phyloP scores from a whole-genome alignment of 805 yeast species.

The Wickerhamiella allomyrinae region DNA sequence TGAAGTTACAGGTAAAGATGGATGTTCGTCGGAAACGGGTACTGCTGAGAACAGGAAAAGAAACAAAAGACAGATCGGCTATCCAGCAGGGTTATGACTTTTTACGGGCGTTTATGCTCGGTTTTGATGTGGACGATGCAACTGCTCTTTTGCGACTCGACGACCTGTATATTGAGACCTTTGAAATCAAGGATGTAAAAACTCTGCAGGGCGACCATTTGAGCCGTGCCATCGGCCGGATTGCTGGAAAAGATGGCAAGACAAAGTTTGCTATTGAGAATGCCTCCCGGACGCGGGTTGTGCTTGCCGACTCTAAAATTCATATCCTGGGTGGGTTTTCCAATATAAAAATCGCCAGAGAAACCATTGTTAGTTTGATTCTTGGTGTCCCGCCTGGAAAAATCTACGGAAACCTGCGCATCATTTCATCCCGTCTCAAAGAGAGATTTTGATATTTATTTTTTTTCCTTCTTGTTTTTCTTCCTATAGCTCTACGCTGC shows the following conservation, averaged over 20 bases:
- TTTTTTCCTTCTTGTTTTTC: no score
- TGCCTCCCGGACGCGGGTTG: slow-evolving; percentile 96
- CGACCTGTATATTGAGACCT: slow-evolving; percentile 91
- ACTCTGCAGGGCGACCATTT: slow-evolving; percentile 91
- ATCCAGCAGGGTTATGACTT: slow-evolving; percentile 97
- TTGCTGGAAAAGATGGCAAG: slow-evolving; percentile 98
- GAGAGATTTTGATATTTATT: slow-evolving; percentile 57
- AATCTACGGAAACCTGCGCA: slow-evolving; percentile 92
- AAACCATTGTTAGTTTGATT: slow-evolving; percentile 85
- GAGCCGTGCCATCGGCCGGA: slow-evolving; percentile 97
- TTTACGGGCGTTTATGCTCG: slow-evolving; percentile 85
- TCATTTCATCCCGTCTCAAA: slow-evolving; percentile 92
- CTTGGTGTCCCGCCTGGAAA: slow-evolving; percentile 98
- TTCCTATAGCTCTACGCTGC: neutral
- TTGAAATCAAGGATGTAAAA: slow-evolving; percentile 93
- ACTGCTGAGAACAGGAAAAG: slow-evolving; percentile 68
- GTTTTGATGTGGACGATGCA: slow-evolving; percentile 95
- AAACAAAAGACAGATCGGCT: slow-evolving; percentile 84
- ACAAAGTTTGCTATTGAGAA: slow-evolving; percentile 97
- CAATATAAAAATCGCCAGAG: slow-evolving; percentile 97
- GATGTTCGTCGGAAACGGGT: slow-evolving; percentile 68
- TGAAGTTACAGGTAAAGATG: slow-evolving; percentile 93
- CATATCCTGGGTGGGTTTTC: slow-evolving; percentile 96
- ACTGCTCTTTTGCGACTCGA: slow-evolving; percentile 87
- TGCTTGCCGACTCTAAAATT: slow-evolving; percentile 89